Base-by-base conservation (phyloP, 2,329 filamentous ascomycete genomes). In the Diaporthe aspalathi region DNA sequence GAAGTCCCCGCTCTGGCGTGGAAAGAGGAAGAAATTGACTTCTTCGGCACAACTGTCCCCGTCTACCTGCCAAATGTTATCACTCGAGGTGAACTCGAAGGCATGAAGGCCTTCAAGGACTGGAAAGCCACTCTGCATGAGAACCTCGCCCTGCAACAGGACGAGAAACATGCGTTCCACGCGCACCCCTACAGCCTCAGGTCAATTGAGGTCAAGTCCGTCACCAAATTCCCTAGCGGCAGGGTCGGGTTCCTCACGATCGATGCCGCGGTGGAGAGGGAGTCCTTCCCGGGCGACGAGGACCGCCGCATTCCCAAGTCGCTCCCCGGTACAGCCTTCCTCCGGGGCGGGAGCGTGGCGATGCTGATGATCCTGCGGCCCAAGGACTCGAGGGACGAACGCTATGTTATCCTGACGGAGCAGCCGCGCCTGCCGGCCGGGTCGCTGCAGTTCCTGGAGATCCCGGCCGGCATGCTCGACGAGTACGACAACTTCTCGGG, bases 391-490 rank as follows among this genome's bases (percentile, higher is more conserved):
- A 80, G 76, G 0, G 78, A 83, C 8, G 87, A 90, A 79, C 84
- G 87, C 67, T 85, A 89, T 77, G 88, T 86, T 9, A 79, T 91
- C 1, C 76, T 91, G 63, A 90, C 88, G 0, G 84, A 90, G 32
- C 89, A 91, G 78, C 86, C 89, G 24, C 86, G 89, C 52, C 77
- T 90, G 2, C 82, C 89, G 0, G 87, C 83, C 0, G 88, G 86
- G 0, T 87, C 85, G 14, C 77, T 91, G 2, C 82, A 82, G 22
- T 88, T 91, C 72, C 83, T 87, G 0, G 89, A 91, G 77, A 76
- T 91, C 9, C 89, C 89, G 0, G 89, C 89, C 0, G 89, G 89
- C 2, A 91, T 91, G 89, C 86, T 91, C 0, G 89, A 91, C 73
- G 84, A 86, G 32, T 80, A 79, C 16, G 86, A 85, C 0, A 84